Evolutionary conservation across 2,329 filamentous ascomycete genomes (phyloP), one percentile per base, ranked within the genome.

Genomic region (Hymenoscyphus infarciens): DNA sequence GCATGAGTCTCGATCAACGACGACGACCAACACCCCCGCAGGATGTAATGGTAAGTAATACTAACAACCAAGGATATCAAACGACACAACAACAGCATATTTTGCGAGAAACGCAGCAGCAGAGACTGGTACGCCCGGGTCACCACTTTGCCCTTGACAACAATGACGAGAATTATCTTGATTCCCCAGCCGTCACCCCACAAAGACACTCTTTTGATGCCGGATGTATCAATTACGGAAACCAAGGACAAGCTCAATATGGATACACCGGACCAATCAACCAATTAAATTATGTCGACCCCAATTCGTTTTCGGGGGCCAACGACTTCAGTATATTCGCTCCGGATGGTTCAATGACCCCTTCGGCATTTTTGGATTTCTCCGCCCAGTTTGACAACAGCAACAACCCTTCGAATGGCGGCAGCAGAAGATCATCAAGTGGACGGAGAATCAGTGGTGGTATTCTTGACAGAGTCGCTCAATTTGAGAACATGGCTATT

Each of bases 21-120:
- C 82, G 82, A 77, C 83, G 84, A 77, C 81, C 82, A 73, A 64
- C 77, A 80, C 80, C 69, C 63, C 69, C 68, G 72, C 73, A 73
- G 70, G 72, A 73, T 52, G 63, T 64, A 62, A 66, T 63, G 73
- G 78, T 81, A 81, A 82, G 79, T 80, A 81, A 76, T 76, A 83
- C 81, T 83, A 83, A 83, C 81, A 83, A 83, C 80, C 73, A 76
- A 81, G 81, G 80, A 83, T 75, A 73, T 70, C 70, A 73, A 71
- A 78, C 80, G 78, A 74, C 71, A 74, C 80, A 81, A 84, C 80
- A 81, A 84, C 90, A 93, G 85, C 89, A 92, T 84, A 83, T 86
- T 80, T 84, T 92, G 87, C 89, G 88, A 88, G 90, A 91, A 90
- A 84, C 89, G 87, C 91, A 94, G 86, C 87, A 91, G 87, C 90